phyloP scores from a whole-genome alignment of 2,329 filamentous ascomycete genomes.

The Aspergillus pseudonomiae region DNA sequence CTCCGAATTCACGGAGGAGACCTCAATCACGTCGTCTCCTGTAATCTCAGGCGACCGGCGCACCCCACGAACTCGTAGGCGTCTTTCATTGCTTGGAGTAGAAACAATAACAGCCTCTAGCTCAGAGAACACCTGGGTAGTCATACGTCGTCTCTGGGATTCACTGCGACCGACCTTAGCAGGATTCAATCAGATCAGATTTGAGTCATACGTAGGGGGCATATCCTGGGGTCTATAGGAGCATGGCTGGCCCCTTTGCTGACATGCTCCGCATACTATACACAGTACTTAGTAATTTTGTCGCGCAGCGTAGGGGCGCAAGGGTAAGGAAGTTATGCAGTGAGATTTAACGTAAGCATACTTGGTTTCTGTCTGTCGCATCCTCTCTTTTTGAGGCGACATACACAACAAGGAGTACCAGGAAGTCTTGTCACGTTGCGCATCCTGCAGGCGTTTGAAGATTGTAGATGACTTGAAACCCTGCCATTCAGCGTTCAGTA shows the following conservation, averaged over 20 bases:
- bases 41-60: not conserved
- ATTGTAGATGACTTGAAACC: not conserved
- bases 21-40: conserved; percentile 2
- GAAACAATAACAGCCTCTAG: not conserved
- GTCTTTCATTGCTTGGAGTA: not conserved
- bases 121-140: not conserved
- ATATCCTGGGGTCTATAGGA: conserved; percentile 18
- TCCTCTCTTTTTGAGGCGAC: not conserved
- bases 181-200: not conserved
- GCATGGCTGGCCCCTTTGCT: not conserved
- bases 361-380: conserved; percentile 5
- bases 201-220: conserved; percentile 12
- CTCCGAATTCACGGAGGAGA: conserved; percentile 10
- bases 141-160: not conserved
- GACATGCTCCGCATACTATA: conserved; percentile 15
- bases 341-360: not conserved
- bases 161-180: not conserved
- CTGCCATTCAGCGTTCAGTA: not conserved
- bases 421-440: not conserved
- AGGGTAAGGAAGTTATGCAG: not conserved
- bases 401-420: not conserved
- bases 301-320: not conserved
- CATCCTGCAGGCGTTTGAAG: not conserved
- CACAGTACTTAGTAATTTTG: not conserved
- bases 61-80: not conserved